A percentile compares a stretch with the other conserved stretches of the same genome.
phyloP scores from a whole-genome alignment of 352 stramenopile species.

The Globisporangium mamillatum region DNA sequence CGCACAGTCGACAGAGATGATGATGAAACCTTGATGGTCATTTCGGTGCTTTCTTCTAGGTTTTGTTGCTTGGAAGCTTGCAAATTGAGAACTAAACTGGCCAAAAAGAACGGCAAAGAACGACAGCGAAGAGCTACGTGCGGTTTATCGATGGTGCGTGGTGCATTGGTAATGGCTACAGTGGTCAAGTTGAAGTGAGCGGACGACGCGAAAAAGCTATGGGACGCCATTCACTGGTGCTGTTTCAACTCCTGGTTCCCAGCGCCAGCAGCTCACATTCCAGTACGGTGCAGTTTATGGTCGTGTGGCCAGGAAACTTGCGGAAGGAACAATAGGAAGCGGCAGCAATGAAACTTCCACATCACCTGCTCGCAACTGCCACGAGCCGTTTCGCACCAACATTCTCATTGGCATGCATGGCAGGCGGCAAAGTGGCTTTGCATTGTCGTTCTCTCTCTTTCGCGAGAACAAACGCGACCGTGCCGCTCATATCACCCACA shows the following conservation, averaged over 20 bases:
- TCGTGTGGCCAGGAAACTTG: not conserved
- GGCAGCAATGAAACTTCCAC: not conserved
- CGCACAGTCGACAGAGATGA: not conserved
- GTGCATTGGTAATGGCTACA: not conserved
- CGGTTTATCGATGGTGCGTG: constrained; percentile 1
- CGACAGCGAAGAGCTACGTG: not conserved
- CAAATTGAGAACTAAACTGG: not conserved
- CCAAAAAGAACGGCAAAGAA: not conserved
- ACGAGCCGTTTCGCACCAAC: not conserved
- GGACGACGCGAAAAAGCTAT: not conserved
- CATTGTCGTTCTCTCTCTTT: not conserved
- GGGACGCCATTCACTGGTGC: not conserved
- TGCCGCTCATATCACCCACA: not conserved
- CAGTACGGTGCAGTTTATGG: not conserved
- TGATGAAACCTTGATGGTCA: not conserved
- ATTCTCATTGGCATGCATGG: not conserved
- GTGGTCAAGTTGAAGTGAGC: not conserved
- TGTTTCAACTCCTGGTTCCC: not conserved
- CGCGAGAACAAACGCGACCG: not conserved
- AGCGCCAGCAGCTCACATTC: not conserved
- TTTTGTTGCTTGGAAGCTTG: not conserved
- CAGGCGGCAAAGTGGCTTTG: not conserved
- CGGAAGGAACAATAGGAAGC: not conserved
- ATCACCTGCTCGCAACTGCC: not conserved
- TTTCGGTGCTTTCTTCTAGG: not conserved